Conservation (phyloP, 1,139 yeast species). For the Pneumocystis sp. region DNA sequence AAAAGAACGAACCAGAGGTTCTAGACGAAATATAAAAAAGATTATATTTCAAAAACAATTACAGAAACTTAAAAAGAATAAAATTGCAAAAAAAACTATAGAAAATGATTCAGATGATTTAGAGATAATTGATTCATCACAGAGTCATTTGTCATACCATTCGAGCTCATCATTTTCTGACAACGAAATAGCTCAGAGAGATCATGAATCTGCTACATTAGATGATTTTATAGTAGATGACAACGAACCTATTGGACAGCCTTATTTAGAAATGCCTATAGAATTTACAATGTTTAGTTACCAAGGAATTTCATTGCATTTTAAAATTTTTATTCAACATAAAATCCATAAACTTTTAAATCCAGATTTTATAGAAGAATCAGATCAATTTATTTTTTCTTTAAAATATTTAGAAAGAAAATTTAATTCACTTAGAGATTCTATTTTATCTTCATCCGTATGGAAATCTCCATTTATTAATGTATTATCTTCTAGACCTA, state of each 20-base stretch:
- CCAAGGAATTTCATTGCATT: neutral
- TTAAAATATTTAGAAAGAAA: neutral
- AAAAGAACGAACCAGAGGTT: neutral
- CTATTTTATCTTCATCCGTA: neutral
- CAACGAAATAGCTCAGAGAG: conserved; percentile 17
- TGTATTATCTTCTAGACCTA: neutral
- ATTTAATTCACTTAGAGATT: neutral
- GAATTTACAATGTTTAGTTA: neutral
- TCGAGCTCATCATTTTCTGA: neutral
- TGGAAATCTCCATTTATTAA: neutral
- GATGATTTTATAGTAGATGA: conserved; percentile 1
- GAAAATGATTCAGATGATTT: neutral
- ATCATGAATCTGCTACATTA: conserved; percentile 17
- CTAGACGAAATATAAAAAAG: neutral
- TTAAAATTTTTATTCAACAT: neutral
- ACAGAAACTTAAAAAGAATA: neutral
- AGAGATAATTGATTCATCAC: neutral
- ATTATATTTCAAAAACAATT: neutral
- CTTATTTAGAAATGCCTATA: neutral
- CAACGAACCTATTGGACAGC: neutral
- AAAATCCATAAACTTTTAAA: neutral
- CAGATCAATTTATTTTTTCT: neutral
- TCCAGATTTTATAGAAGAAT: neutral
- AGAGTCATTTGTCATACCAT: neutral
- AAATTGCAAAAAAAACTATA: neutral